phyloP scores from a whole-genome alignment of 805 yeast genomes.

The Torulaspora quercuum region DNA sequence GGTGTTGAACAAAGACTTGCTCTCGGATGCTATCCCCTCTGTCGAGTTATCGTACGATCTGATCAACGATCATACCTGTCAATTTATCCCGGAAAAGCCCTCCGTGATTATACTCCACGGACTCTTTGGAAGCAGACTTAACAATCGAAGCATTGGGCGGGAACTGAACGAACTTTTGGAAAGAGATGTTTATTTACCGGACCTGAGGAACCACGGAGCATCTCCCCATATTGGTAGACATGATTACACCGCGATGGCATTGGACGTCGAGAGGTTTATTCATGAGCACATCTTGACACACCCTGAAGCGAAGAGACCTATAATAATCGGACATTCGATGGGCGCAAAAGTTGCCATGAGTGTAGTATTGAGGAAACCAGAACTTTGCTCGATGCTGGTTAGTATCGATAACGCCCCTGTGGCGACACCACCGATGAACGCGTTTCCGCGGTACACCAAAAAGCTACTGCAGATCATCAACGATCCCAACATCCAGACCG shows the following conservation, averaged over 20 bases:
- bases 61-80: slow-evolving; percentile 34
- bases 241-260: slow-evolving; percentile 77
- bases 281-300: slow-evolving; percentile 39
- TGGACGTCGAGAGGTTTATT: slow-evolving; percentile 78
- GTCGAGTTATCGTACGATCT: slow-evolving; percentile 56
- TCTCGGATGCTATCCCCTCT: slow-evolving; percentile 43
- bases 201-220: slow-evolving; percentile 88
- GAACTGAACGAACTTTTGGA: slow-evolving; percentile 45
- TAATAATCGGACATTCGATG: slow-evolving; percentile 80
- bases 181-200: slow-evolving; percentile 65
- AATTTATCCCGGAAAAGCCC: slow-evolving; percentile 34
- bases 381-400: slow-evolving; percentile 56
- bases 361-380: slow-evolving; percentile 63
- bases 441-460: slow-evolving; percentile 64
- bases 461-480: slow-evolving; percentile 59
- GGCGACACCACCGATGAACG: slow-evolving; percentile 51
- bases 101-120: slow-evolving; percentile 87
- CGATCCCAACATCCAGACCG: slow-evolving; percentile 42
- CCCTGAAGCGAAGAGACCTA: slow-evolving; percentile 44
- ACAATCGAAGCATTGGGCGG: slow-evolving; percentile 76
- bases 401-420: slow-evolving; percentile 92
- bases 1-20: slow-evolving; percentile 27
- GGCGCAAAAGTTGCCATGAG: slow-evolving; percentile 97
- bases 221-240: slow-evolving; percentile 73
- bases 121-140: slow-evolving; percentile 77